Conservation (phyloP, 768 basidiomycete species). For the Amanita rubescens region DNA sequence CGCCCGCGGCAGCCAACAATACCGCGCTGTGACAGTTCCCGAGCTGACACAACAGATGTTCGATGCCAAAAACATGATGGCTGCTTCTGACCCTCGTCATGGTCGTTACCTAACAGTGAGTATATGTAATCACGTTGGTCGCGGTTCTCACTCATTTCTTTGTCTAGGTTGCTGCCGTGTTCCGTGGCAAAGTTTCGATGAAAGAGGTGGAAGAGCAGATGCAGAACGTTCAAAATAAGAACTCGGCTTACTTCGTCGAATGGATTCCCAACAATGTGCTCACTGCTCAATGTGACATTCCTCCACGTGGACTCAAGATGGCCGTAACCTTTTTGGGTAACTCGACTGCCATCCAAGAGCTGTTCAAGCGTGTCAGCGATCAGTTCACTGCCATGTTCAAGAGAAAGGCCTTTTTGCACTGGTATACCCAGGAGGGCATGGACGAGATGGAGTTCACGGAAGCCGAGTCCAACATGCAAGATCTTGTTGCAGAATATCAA, state of each 20-base stretch:
- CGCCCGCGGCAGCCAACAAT: constrained; percentile 89
- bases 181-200: constrained; percentile 99
- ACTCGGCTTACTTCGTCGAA: constrained; percentile 97
- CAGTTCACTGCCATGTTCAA: constrained; percentile 99
- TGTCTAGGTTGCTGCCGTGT: constrained; percentile 74
- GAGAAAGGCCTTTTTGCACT: constrained; percentile 97
- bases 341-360: constrained; percentile 93
- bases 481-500: constrained; percentile 96
- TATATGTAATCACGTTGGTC: constrained; percentile 1
- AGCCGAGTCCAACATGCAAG: constrained; percentile 99
- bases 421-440: constrained; percentile 99
- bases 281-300: constrained; percentile 96
- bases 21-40: constrained; percentile 94
- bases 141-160: neutral
- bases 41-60: constrained; percentile 99
- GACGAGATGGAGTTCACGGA: constrained; percentile 99
- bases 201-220: constrained; percentile 99
- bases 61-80: constrained; percentile 99
- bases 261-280: constrained; percentile 99
- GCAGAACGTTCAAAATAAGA: constrained; percentile 96
- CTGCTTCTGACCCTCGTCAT: constrained; percentile 92
- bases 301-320: constrained; percentile 94
- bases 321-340: constrained; percentile 97
- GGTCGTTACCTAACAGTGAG: constrained; percentile 94
- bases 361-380: constrained; percentile 98